Evolutionary conservation across 2,329 filamentous ascomycete genomes (phyloP).

Genomic region (Hypoxylon sp.): DNA sequence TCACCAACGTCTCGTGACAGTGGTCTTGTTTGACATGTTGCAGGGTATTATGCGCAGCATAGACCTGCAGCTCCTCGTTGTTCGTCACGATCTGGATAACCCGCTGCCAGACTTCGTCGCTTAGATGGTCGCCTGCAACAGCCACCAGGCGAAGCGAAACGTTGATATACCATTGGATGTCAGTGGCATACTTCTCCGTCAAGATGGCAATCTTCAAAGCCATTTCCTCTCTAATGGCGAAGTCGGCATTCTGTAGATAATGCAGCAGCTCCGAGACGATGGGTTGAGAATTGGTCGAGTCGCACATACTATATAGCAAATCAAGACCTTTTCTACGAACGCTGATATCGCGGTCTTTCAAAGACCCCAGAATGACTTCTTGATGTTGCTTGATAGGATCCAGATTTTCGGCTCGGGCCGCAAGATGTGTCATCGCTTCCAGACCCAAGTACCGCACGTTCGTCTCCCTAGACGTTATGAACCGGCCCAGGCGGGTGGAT

Average conservation of each 20-base stretch:
- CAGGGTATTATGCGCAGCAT: slow-evolving; percentile 92
- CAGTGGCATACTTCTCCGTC: slow-evolving; percentile 97
- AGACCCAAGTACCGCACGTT: slow-evolving; percentile 96
- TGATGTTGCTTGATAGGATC: slow-evolving; percentile 99
- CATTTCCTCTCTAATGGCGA: slow-evolving; percentile 98
- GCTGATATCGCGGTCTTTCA: slow-evolving; percentile 96
- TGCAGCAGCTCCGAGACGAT: slow-evolving; percentile 94
- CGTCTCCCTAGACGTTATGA: slow-evolving; percentile 96
- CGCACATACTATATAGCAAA: slow-evolving; percentile 99
- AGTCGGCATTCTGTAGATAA: slow-evolving; percentile 96
- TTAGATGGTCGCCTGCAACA: slow-evolving; percentile 97
- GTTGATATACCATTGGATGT: slow-evolving; percentile 99
- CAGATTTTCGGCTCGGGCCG: slow-evolving; percentile 90
- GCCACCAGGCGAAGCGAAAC: slow-evolving; percentile 94
- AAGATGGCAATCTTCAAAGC: slow-evolving; percentile 98
- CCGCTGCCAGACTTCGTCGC: slow-evolving; percentile 98
- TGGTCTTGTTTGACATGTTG: slow-evolving; percentile 93
- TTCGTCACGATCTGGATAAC: slow-evolving; percentile 99
- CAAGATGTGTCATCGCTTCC: slow-evolving; percentile 98
- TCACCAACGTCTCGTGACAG: slow-evolving; percentile 96
- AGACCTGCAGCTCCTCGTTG: slow-evolving; percentile 97
- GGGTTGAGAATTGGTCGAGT: slow-evolving; percentile 90
- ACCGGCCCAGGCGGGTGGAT: slow-evolving; percentile 88
- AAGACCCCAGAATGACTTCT: slow-evolving; percentile 91
- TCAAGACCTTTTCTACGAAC: slow-evolving; percentile 96